phyloP scores from a whole-genome alignment of 2,329 filamentous ascomycete species.

The Akanthomyces muscarius region DNA sequence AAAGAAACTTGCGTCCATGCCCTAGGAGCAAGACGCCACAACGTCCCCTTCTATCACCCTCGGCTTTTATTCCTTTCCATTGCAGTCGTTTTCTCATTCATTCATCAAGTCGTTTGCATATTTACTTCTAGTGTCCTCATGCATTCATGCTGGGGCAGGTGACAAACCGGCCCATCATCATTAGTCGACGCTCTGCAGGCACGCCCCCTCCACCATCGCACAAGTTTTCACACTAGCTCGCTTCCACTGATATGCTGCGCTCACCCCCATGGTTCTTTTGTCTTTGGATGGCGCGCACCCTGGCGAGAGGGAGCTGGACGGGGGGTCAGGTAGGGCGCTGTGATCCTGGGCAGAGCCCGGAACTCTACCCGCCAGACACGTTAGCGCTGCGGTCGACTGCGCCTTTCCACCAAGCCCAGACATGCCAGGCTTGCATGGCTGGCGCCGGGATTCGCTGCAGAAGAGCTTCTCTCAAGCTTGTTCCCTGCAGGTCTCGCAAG shows the following conservation, averaged over 20 bases:
- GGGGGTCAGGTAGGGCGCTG: not conserved
- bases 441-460: not conserved
- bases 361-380: not conserved
- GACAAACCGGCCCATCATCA: not conserved
- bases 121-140: not conserved
- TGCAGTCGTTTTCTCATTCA: not conserved
- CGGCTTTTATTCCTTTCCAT: too few species aligned
- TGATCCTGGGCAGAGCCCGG: not conserved
- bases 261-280: slow-evolving; percentile 3
- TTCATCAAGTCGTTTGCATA: not conserved
- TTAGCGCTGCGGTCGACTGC: not conserved
- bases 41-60: not conserved
- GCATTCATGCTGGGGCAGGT: not conserved
- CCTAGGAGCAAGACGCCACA: too few species aligned
- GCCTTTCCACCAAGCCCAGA: not conserved
- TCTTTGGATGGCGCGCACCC: slow-evolving; percentile 1
- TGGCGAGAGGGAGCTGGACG: not conserved
- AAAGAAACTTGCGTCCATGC: not conserved
- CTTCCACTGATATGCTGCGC: not conserved
- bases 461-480: not conserved
- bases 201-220: not conserved
- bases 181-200: not conserved
- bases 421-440: not conserved
- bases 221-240: not conserved
- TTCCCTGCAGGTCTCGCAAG: not conserved